phyloP scores from a whole-genome alignment of 306 rosid genomes.

The Rosa persica region DNA sequence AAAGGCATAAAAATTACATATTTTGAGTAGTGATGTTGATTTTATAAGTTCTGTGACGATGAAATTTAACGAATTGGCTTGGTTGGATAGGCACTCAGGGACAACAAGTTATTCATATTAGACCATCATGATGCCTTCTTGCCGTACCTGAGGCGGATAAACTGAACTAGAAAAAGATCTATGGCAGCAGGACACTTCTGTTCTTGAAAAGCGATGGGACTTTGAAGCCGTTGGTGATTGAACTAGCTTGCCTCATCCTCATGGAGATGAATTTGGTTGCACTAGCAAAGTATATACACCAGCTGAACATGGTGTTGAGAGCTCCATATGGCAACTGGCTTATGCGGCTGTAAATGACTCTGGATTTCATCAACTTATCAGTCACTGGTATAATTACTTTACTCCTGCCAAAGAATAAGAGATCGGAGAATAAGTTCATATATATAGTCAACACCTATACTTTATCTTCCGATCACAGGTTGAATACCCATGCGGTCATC shows the following conservation, averaged over 20 bases:
- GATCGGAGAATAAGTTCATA: background rate
- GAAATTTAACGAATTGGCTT: background rate
- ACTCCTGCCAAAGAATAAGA: background rate
- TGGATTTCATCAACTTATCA: constrained; percentile 59
- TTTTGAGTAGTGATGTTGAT: background rate
- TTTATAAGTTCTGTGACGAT: too few relatives aligned
- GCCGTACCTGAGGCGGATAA: constrained; percentile 53
- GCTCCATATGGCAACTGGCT: constrained; percentile 55
- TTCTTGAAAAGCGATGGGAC: constrained; percentile 58
- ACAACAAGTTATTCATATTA: constrained; percentile 48
- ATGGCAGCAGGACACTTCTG: constrained; percentile 55
- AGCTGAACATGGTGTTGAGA: constrained; percentile 44
- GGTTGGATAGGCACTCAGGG: constrained; percentile 46
- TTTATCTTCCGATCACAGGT: constrained; percentile 28
- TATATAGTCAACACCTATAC: background rate
- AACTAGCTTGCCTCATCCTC: constrained; percentile 50
- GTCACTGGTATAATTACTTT: constrained; percentile 47
- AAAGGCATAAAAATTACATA: background rate
- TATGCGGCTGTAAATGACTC: constrained; percentile 62
- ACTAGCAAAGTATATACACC: constrained; percentile 52
- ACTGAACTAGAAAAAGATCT: constrained; percentile 36
- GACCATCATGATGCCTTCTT: constrained; percentile 54
- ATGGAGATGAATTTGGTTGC: constrained; percentile 44
- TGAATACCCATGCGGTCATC: constrained; percentile 65
- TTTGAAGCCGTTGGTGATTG: constrained; percentile 61